Evolutionary conservation across 371 early-diverging fungal genomes (phyloP).

Genomic region (Parasitella parasitica): DNA sequence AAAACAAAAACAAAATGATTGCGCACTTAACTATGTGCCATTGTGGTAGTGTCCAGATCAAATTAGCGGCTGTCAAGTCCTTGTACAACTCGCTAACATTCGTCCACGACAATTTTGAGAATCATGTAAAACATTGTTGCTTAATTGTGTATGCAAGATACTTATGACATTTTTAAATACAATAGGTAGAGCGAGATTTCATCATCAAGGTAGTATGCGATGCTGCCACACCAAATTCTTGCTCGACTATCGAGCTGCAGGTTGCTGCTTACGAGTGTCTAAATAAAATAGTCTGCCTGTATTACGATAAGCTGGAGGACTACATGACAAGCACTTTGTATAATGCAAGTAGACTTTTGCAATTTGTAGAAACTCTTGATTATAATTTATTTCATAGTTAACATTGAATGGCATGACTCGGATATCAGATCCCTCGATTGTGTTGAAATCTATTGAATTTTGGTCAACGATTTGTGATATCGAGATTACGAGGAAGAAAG

Average conservation of each 20-base stretch:
- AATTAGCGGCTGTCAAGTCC: not conserved
- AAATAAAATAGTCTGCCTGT: not conserved
- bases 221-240: not conserved
- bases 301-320: constrained; percentile 1
- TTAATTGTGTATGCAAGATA: no score
- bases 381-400: not conserved
- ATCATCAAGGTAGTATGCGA: constrained; percentile 8
- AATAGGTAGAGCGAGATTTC: constrained; percentile 1
- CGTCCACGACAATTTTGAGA: not conserved
- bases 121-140: no score
- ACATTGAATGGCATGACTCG: not conserved
- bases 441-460: not conserved
- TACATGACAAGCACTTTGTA: constrained; percentile 1
- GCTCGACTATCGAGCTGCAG: not conserved
- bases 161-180: no score
- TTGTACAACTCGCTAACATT: constrained; percentile 1
- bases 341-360: not conserved
- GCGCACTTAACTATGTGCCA: no score
- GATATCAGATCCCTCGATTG: not conserved
- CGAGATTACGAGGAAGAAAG: not conserved
- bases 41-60: not conserved
- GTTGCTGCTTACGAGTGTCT: constrained; percentile 2
- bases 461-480: constrained; percentile 3
- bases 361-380: no score
- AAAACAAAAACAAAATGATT: no score